Base-by-base conservation (phyloP, 352 stramenopile genomes). In the Globisporangium viniferum region DNA sequence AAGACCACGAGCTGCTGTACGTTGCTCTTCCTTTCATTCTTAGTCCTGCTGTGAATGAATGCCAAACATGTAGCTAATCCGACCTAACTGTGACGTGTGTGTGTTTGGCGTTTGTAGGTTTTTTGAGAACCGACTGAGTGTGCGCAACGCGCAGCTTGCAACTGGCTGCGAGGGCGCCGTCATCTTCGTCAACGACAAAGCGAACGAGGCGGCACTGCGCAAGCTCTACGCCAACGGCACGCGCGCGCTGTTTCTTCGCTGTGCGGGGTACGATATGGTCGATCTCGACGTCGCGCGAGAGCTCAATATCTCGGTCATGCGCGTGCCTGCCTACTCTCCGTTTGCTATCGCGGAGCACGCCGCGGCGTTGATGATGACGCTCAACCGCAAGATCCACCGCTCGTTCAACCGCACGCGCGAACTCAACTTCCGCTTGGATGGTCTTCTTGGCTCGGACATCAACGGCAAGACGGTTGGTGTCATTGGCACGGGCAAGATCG, bases 131-230 rank as follows among this genome's bases (percentile, higher is more conserved):
- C 83, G 83, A 33, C 69, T 94, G 12, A 83, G 78, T 60, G 64
- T 60, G 20, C 73, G 75, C 29, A 91, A 82, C 0, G 84, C 79
- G 9, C 73, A 79, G 51, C 74, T 94, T 35, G 83, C 86, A 0
- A 69, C 82, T 9, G 76, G 78, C 2, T 91, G 75, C 58, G 84
- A 94, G 54, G 82, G 55, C 49, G 83, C 90, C 31, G 81, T 88
- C 44, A 89, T 94, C 61, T 97, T 97, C 68, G 90, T 97, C 54
- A 97, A 96, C 67, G 90, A 97, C 70, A 79, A 78, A 7, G 87
- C 88, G 5, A 77, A 94, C 62, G 81, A 73, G n/a, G 74, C 71
- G 3, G 74, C 80, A 24, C 75, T 96, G 9, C 80, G 84, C 62
- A 77, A 81, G 68, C 68, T 94, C 24, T 56, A 82, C 46, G 67